These are phyloP conservation scores for Apiotrichum montevideense DNA, from an alignment of 1,284 basidiomycete genomes.

Conservation along the genomic window DNA sequence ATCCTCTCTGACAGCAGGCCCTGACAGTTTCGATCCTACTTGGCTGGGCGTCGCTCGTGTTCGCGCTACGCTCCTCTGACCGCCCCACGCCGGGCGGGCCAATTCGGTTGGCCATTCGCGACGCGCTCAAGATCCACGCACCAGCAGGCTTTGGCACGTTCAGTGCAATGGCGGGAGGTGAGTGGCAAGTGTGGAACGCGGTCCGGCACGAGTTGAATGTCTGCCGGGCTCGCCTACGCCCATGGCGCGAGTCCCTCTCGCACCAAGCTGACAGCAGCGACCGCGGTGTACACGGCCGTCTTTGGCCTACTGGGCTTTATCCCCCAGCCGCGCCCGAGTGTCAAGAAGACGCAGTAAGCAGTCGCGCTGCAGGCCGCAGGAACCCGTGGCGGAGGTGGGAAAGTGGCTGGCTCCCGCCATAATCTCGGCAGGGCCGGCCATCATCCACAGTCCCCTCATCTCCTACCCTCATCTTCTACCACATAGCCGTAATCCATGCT, in stretches of 20 bases:
- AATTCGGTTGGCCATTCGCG: conserved; percentile 23
- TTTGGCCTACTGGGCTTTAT: conserved; percentile 42
- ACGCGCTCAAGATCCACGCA: conserved; percentile 5
- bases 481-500: no score
- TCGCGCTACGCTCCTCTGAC: conserved; percentile 38
- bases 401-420: no score
- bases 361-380: no score
- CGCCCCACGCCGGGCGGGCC: conserved; percentile 22
- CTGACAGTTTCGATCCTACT: conserved; percentile 40
- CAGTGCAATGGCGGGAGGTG: conserved; percentile 34
- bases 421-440: no score
- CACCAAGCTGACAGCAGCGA: conserved; percentile 24
- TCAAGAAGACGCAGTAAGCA: conserved; percentile 16
- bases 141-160: conserved; percentile 26
- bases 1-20: conserved; percentile 3
- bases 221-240: no score
- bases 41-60: conserved; percentile 37
- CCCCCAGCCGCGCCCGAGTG: conserved; percentile 29
- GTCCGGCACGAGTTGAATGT: no score
- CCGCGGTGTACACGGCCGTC: conserved; percentile 36
- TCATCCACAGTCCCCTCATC: no score
- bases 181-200: conserved; percentile 8
- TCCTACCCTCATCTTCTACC: no score
- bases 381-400: not conserved
- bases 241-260: no score